Conservation (phyloP, 108 stramenopile species). For the Skeletonema marinoi region DNA sequence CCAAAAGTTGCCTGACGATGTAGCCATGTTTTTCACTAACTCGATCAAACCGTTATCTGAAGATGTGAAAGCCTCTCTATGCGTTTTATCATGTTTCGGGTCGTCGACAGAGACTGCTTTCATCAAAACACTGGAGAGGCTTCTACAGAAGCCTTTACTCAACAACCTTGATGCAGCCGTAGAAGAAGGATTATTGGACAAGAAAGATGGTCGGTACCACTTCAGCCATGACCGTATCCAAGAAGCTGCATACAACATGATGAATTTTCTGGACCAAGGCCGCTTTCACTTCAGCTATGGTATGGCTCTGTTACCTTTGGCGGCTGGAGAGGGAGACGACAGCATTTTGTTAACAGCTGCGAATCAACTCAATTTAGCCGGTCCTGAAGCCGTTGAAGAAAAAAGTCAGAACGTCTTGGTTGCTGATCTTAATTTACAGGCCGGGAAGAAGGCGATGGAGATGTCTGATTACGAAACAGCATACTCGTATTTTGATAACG, state of each 20-base stretch:
- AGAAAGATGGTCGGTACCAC: conserved; percentile 3
- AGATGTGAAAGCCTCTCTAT: background rate
- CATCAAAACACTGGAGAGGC: conserved; percentile 8
- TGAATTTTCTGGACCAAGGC: background rate
- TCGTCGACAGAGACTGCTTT: background rate
- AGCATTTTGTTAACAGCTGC: conserved; percentile 19
- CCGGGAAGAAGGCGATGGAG: conserved; percentile 31
- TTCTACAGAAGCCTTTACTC: background rate
- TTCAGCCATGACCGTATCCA: too few relatives aligned
- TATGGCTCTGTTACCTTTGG: conserved; percentile 1
- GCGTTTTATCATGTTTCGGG: conserved; percentile 6
- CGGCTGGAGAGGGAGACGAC: background rate
- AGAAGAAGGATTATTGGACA: conserved; percentile 4
- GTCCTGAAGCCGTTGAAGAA: conserved; percentile 1
- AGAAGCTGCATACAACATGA: conserved; percentile 22
- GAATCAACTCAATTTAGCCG: conserved; percentile 24
- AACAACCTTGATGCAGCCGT: background rate
- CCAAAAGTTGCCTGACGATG: conserved; percentile 10
- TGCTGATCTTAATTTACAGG: conserved; percentile 16
- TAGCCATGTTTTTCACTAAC: background rate
- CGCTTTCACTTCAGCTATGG: background rate
- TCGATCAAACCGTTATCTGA: background rate
- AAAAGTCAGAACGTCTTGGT: background rate
- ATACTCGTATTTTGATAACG: too few relatives aligned
- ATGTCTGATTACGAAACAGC: conserved; percentile 14